These are phyloP conservation scores for Conoideocrella luteorostrata DNA, from an alignment of 2,329 filamentous ascomycete genomes.

Conservation along the genomic window DNA sequence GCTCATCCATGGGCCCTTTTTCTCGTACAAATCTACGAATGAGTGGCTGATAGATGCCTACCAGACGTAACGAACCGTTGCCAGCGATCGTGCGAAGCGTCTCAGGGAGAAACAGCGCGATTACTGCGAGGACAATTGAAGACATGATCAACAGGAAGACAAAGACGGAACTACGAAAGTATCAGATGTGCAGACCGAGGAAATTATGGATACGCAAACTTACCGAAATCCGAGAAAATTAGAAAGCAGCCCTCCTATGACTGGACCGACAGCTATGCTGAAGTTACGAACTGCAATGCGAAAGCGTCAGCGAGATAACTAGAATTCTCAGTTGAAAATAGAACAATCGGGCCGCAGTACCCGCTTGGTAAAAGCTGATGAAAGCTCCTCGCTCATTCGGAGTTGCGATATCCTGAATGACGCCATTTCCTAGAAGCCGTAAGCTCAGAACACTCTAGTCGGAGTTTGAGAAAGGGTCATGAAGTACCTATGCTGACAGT, in stretches of 20 bases:
- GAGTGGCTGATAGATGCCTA: conserved; percentile 20
- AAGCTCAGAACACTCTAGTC: background rate
- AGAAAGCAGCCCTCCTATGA: conserved; percentile 24
- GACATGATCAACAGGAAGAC: conserved; percentile 20
- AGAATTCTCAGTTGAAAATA: too few species aligned
- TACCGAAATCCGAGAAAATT: conserved; percentile 19
- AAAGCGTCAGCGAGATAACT: too few species aligned
- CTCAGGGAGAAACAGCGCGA: conserved; percentile 21
- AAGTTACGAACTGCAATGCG: conserved; percentile 2
- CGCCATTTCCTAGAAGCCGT: conserved; percentile 9
- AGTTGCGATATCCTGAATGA: conserved; percentile 16
- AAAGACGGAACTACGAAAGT: conserved; percentile 23
- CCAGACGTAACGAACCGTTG: conserved; percentile 17
- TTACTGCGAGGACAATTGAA: conserved; percentile 14
- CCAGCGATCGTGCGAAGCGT: conserved; percentile 22
- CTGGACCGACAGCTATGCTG: conserved; percentile 23
- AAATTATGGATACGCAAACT: background rate
- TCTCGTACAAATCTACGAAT: conserved; percentile 5
- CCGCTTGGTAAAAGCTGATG: conserved; percentile 14
- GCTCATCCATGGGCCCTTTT: background rate
- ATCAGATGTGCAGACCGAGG: too few species aligned
- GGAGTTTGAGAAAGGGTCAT: too few species aligned
- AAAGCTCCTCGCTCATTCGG: conserved; percentile 15
- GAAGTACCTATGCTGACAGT: conserved; percentile 17
- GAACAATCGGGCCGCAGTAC: too few species aligned